Evolutionary conservation across 177 flowering plant genomes (phyloP).

Genomic region (Tripterygium wilfordii): DNA sequence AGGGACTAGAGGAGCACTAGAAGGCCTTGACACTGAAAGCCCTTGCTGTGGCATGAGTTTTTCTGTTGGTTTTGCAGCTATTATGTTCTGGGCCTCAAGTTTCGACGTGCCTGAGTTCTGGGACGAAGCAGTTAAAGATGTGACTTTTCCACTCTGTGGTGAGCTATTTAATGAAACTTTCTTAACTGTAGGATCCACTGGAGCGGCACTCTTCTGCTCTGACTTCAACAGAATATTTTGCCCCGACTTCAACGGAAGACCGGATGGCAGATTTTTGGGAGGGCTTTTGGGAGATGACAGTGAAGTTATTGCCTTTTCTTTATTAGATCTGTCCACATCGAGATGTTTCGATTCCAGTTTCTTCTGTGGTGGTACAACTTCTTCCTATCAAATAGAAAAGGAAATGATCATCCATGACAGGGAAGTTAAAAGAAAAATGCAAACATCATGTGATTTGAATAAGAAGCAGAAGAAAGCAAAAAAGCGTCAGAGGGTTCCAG

Average conservation of each 20-base stretch:
- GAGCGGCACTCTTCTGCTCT: constrained; percentile 16
- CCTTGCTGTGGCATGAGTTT: constrained; percentile 25
- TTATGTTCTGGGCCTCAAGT: constrained; percentile 30
- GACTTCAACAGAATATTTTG: constrained; percentile 27
- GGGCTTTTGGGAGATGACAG: constrained; percentile 46
- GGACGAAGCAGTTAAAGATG: constrained; percentile 20
- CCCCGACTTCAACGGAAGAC: too few species aligned
- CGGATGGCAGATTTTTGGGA: constrained; percentile 3
- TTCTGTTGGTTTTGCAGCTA: constrained; percentile 24
- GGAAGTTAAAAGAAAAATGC: too few species aligned
- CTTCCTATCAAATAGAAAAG: constrained; percentile 31
- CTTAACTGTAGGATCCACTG: constrained; percentile 24
- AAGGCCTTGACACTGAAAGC: constrained; percentile 68
- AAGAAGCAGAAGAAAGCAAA: too few species aligned
- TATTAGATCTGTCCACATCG: constrained; percentile 29
- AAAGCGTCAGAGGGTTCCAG: too few species aligned
- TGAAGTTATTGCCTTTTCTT: constrained; percentile 29
- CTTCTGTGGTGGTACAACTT: constrained; percentile 35
- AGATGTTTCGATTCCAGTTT: constrained; percentile 34
- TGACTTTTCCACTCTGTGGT: constrained; percentile 31
- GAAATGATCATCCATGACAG: neutral
- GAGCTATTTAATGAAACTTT: constrained; percentile 26
- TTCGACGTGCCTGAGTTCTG: constrained; percentile 24
- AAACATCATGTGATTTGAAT: too few species aligned
- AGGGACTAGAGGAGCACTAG: constrained; percentile 73